Base-by-base conservation (phyloP, 805 yeast genomes). In the Kuraishia capsulata region DNA sequence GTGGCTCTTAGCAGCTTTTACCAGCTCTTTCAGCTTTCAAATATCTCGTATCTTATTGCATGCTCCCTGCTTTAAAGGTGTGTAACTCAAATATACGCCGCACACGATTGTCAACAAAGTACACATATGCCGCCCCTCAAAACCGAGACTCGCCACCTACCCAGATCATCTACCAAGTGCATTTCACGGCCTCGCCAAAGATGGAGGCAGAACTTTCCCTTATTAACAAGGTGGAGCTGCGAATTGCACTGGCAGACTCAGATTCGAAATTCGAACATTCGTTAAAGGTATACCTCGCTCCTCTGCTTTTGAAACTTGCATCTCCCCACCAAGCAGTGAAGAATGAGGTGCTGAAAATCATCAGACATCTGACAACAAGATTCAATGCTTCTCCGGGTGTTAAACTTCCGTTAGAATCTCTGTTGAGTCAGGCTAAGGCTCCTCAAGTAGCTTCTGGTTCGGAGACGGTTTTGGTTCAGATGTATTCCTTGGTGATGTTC, bases 221-320 rank as follows among this genome's bases (percentile, higher is more conserved):
- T 40, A 69, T 85, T 29, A 78, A 79, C 49, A 82, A 79, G 52
- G 96, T 85, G 1, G 97, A 89, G 56, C 71, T 89, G 36, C 65
- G 86, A 30, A 66, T 90, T 16, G 90, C 94, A 1, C 61, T 90
- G 31, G 85, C 97, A 0, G 74, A 73, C 36, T 64, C 79, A 0
- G 82, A 80, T 35, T 67, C 59, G 2, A 82, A 81, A 50, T 71
- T 88, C 39, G 79, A 82, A 50, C 52, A 69, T 2, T 59, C 79
- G 4, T 54, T 92, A 30, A 65, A 67, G 9, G 57, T 73, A 1
- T 90, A 81, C 51, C 64, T 90, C 32, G 69, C 86, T 1, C 96
- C 98, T 1, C 53, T 90, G 20, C 59, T 90, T 26, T 62, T 89
- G 44, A 90, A 90, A 53, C 66, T 89, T 38, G 73, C 81, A 2